Conservation (phyloP, 371 early-diverging fungal species). For the Mucor circinelloides region DNA sequence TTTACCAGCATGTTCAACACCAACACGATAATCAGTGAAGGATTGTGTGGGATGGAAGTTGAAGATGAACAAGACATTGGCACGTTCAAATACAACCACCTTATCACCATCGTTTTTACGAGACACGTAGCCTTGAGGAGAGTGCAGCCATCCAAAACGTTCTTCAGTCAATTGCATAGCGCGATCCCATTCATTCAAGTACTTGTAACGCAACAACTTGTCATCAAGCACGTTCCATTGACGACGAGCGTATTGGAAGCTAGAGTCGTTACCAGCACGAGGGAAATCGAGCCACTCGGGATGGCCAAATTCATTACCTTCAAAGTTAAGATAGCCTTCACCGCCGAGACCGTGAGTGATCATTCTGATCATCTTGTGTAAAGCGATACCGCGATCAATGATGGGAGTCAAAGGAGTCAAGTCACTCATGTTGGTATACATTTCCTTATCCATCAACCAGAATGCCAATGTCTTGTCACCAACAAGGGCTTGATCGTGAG, state of each 20-base stretch:
- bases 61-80: slow-evolving; percentile 84
- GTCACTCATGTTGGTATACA: slow-evolving; percentile 95
- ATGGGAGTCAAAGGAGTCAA: slow-evolving; percentile 79
- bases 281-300: slow-evolving; percentile 99
- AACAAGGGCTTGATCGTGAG: slow-evolving; percentile 96
- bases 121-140: slow-evolving; percentile 80
- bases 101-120: slow-evolving; percentile 92
- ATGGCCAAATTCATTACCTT: slow-evolving; percentile 97
- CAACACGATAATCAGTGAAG: slow-evolving; percentile 87
- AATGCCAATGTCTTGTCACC: slow-evolving; percentile 98
- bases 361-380: slow-evolving; percentile 94
- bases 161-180: slow-evolving; percentile 82
- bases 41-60: slow-evolving; percentile 92
- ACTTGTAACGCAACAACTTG: slow-evolving; percentile 85
- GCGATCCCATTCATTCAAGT: slow-evolving; percentile 86
- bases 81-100: slow-evolving; percentile 91
- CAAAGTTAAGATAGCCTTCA: slow-evolving; percentile 95
- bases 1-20: slow-evolving; percentile 68
- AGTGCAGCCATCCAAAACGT: slow-evolving; percentile 69
- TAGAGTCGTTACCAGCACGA: slow-evolving; percentile 87
- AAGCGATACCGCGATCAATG: slow-evolving; percentile 91
- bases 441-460: slow-evolving; percentile 99
- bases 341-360: slow-evolving; percentile 91
- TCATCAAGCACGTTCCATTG: slow-evolving; percentile 94
- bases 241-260: slow-evolving; percentile 93